Evolutionary conservation across 2,329 filamentous ascomycete species (phyloP).

Genomic region (Aspergillus persii): DNA sequence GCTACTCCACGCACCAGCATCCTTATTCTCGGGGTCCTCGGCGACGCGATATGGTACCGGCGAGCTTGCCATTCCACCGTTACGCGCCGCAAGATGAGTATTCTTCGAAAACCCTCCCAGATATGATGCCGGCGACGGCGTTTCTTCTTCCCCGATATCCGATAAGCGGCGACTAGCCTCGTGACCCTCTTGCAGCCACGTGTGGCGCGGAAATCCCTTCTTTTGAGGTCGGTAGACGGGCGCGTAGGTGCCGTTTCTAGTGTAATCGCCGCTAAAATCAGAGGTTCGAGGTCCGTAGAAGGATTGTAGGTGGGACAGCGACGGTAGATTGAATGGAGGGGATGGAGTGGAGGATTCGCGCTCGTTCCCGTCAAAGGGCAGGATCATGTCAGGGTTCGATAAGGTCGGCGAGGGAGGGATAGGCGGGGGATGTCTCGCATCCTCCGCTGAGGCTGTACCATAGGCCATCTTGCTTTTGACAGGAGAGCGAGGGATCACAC

Average conservation of each 20-base stretch:
- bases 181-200: constrained; percentile 37
- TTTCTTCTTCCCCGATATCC: constrained; percentile 47
- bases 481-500: constrained; percentile 4
- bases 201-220: constrained; percentile 32
- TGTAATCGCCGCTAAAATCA: constrained; percentile 7
- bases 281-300: constrained; percentile 29
- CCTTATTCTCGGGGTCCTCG: constrained; percentile 52
- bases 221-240: constrained; percentile 19
- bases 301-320: constrained; percentile 42
- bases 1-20: constrained; percentile 30
- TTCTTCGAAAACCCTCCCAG: constrained; percentile 15
- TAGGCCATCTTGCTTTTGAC: constrained; percentile 9
- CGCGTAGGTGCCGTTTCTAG: background rate
- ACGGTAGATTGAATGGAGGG: constrained; percentile 52
- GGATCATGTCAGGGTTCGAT: constrained; percentile 92
- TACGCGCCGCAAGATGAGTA: constrained; percentile 7
- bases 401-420: constrained; percentile 75
- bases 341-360: constrained; percentile 48
- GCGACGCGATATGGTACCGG: constrained; percentile 38
- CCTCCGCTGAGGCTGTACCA: constrained; percentile 12
- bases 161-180: constrained; percentile 43
- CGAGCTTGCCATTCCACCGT: constrained; percentile 17
- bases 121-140: constrained; percentile 24
- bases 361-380: constrained; percentile 68
- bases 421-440: constrained; percentile 14